Evolutionary conservation across 1,139 yeast genomes (phyloP), one percentile per base, ranked within the genome.

Genomic region (Hemisphaericaspora lyxosophila): DNA sequence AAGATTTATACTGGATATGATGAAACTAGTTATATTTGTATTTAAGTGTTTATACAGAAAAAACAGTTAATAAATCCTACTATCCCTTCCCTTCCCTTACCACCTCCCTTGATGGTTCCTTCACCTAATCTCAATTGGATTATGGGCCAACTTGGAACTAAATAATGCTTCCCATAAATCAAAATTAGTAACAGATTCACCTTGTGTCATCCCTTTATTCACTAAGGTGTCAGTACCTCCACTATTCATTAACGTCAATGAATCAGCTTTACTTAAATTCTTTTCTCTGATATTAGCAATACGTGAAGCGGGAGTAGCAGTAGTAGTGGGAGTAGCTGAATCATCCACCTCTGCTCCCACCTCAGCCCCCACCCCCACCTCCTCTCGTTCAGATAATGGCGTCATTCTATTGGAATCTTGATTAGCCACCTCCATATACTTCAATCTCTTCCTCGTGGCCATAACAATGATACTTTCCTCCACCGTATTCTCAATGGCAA

Each of bases 391-490:
- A 13, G 34, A 17, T 12, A 15, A 18, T 2, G 25, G 35, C 11
- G 25, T 30, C 7, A 29, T 24, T 16, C 31, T 45, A 4, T 44
- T 41, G 35, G 22, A 9, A 16, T 17, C 13, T 8, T n/a, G 20
- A n/a, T 28, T 11, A n/a, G 17, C 15, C 11, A 15, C 14, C 12
- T 57, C 50, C 38, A 62, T 53, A 46, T 64, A 70, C 39, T 67
- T 67, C 29, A 76, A 48, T 39, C 84, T 50, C 48, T 74, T 77
- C 38, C 67, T 70, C 0, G 82, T 74, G 2, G 82, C 72, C 42
- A 77, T 61, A 30, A 72, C 63, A n/a, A 87, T 76, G 38, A 92
- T 85, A 37, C 85, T 82, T 56, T 90, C 96, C 59, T 92, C 98
- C n/a, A 92, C 94, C 0, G 96, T 81, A 33, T 84, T 82, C 42